Evolutionary conservation across 805 yeast genomes (phyloP).

Genomic region (Saccharomyces jurei): DNA sequence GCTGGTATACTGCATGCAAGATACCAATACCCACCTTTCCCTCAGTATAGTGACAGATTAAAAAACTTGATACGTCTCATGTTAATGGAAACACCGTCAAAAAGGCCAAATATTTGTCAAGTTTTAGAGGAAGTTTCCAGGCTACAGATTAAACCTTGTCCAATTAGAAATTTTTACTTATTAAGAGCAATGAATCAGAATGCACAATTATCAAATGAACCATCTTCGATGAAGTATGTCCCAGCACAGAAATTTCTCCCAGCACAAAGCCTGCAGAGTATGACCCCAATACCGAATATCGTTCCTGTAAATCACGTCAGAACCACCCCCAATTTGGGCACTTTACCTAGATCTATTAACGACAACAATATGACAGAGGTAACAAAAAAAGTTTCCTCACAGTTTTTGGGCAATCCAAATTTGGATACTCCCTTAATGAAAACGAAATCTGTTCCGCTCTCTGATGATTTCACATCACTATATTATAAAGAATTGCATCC

Average conservation of each 20-base stretch:
- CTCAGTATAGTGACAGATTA: slow-evolving; percentile 53
- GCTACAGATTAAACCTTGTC: slow-evolving; percentile 46
- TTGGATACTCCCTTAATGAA: background rate
- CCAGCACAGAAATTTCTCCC: background rate
- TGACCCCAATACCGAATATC: background rate
- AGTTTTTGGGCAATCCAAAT: background rate
- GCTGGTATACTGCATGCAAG: slow-evolving; percentile 52
- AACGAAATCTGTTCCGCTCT: background rate
- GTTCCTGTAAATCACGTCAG: background rate
- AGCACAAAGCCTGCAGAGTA: background rate
- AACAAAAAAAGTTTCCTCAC: background rate
- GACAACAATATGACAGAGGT: background rate
- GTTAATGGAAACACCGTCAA: slow-evolving; percentile 56
- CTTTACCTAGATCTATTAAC: background rate
- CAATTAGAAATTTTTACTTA: slow-evolving; percentile 35
- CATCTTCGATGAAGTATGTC: background rate
- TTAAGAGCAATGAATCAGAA: slow-evolving; percentile 15
- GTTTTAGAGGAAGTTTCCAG: slow-evolving; percentile 60
- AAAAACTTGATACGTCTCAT: slow-evolving; percentile 58
- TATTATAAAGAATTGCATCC: background rate
- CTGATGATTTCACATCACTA: background rate
- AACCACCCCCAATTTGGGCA: background rate
- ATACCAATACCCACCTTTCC: slow-evolving; percentile 45
- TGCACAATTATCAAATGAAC: background rate
- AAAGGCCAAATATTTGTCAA: slow-evolving; percentile 70